phyloP scores from a whole-genome alignment of 768 basidiomycete genomes.

The Favolaschia claudopus region DNA sequence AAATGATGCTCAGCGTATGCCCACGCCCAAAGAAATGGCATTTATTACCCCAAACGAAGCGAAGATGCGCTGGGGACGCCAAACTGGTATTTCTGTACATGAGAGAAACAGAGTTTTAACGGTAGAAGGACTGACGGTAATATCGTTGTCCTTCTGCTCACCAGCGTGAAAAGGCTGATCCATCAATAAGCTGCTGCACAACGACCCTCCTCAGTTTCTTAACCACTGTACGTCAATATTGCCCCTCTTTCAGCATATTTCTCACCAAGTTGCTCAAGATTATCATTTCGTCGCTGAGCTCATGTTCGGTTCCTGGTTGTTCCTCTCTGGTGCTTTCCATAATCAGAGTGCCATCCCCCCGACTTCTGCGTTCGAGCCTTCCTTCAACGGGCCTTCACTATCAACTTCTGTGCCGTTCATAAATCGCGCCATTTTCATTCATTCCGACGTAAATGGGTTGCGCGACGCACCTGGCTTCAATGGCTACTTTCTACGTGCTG shows the following conservation, averaged over 20 bases:
- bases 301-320: slow-evolving; percentile 62
- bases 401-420: slow-evolving; percentile 40
- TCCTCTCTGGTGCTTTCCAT: slow-evolving; percentile 49
- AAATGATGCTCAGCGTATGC: slow-evolving; percentile 57
- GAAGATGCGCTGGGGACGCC: slow-evolving; percentile 54
- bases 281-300: slow-evolving; percentile 73
- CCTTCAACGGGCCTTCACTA: slow-evolving; percentile 21
- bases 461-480: slow-evolving; percentile 66
- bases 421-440: slow-evolving; percentile 61
- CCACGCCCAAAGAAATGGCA: slow-evolving; percentile 58
- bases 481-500: slow-evolving; percentile 59
- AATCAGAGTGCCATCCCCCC: slow-evolving; percentile 24
- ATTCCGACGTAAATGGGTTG: slow-evolving; percentile 49
- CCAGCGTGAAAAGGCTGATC: not conserved
- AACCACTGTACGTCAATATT: slow-evolving; percentile 11
- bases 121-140: slow-evolving; percentile 61
- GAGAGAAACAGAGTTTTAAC: slow-evolving; percentile 52
- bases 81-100: slow-evolving; percentile 17
- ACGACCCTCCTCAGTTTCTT: slow-evolving; percentile 55
- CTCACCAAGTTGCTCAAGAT: slow-evolving; percentile 56
- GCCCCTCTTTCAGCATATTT: not conserved
- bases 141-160: slow-evolving; percentile 25
- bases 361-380: not conserved
- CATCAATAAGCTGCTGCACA: slow-evolving; percentile 40
- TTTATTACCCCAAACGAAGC: slow-evolving; percentile 58